A percentile compares a stretch with the other conserved stretches of the same genome.
These are phyloP conservation scores for Rhizodiscina lignyota DNA, from an alignment of 495 filamentous ascomycete species.

Conservation along the genomic window DNA sequence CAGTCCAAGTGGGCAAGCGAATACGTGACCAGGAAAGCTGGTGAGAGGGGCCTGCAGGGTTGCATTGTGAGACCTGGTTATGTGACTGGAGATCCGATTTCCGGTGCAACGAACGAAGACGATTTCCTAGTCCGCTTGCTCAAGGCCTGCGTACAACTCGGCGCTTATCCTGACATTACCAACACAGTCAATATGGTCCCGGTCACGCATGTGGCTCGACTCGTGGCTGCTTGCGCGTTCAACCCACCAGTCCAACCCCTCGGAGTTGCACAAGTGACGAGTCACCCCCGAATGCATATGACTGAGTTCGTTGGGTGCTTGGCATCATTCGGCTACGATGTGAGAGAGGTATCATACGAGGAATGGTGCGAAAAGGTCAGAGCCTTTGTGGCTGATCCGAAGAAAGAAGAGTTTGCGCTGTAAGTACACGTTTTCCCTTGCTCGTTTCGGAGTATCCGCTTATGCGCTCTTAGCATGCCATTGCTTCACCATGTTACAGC, in stretches of 20 bases:
- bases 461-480: no score
- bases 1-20: conserved; percentile 80
- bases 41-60: conserved; percentile 56
- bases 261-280: conserved; percentile 1
- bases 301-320: conserved; percentile 60
- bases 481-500: conserved; percentile 71
- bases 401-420: conserved; percentile 45
- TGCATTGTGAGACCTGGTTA: conserved; percentile 77
- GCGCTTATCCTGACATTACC: conserved; percentile 50
- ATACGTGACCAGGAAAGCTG: conserved; percentile 67
- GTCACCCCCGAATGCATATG: conserved; percentile 62
- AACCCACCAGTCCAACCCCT: not conserved
- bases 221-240: conserved; percentile 52
- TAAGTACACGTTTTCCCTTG: no score
- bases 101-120: conserved; percentile 67
- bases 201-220: conserved; percentile 63
- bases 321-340: conserved; percentile 59
- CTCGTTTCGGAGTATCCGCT: conserved; percentile 2
- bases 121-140: conserved; percentile 84
- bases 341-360: conserved; percentile 50
- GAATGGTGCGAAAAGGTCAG: conserved; percentile 21
- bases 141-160: conserved; percentile 78
- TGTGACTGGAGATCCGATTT: conserved; percentile 55
- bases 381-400: conserved; percentile 19
- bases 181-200: conserved; percentile 91